Evolutionary conservation across 2,329 filamentous ascomycete species (phyloP).

Genomic region (Cryphonectria nitschkei): DNA sequence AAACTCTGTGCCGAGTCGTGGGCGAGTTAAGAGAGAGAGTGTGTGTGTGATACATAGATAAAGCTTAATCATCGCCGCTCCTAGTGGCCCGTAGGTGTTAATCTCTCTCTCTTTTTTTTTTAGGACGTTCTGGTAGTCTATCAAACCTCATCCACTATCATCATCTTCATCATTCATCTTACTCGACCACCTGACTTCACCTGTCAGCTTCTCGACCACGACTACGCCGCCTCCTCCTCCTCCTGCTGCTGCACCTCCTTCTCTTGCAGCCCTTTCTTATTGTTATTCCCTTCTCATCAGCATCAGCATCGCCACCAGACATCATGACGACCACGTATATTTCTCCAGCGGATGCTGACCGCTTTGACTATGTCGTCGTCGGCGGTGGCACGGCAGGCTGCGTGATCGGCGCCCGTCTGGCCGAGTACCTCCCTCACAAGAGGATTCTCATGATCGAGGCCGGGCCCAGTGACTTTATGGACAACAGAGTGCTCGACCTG

Average conservation of each 20-base stretch:
- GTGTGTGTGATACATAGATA: conserved; percentile 14
- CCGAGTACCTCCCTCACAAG: conserved; percentile 82
- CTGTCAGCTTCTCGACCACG: conserved; percentile 23
- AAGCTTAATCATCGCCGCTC: conserved; percentile 8
- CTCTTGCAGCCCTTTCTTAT: neutral
- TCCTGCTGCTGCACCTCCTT: neutral
- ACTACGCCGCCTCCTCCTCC: neutral
- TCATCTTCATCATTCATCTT: neutral
- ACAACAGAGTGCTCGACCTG: conserved; percentile 83
- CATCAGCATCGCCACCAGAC: conserved; percentile 26
- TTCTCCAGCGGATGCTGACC: conserved; percentile 63
- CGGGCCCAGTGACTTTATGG: conserved; percentile 86
- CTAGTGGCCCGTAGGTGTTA: neutral
- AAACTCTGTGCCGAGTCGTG: conserved; percentile 13
- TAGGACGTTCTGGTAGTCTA: neutral
- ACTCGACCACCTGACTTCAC: conserved; percentile 32
- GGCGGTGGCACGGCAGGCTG: conserved; percentile 87
- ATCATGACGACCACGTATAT: conserved; percentile 72
- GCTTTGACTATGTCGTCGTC: conserved; percentile 84
- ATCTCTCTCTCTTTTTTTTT: neutral
- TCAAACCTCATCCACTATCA: neutral
- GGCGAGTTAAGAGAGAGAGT: neutral
- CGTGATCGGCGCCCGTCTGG: conserved; percentile 78
- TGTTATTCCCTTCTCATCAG: neutral
- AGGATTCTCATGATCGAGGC: conserved; percentile 84